Percentiles rank a stretch among this genome's conserved stretches.
phyloP scores from a whole-genome alignment of 768 basidiomycete genomes.

The Mrakia gelida region DNA sequence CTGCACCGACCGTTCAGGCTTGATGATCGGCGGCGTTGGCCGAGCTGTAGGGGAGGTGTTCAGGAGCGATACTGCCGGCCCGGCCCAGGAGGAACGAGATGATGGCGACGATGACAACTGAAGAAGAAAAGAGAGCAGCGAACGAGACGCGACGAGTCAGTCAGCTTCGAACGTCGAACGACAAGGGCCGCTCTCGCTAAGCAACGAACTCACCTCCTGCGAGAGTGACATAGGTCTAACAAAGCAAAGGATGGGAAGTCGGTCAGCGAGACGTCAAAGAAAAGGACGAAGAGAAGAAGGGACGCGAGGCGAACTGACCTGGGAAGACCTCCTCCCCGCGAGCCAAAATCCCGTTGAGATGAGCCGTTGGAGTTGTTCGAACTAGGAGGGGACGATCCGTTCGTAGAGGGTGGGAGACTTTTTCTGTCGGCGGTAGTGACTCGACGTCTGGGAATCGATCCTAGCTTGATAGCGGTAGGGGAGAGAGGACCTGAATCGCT shows the following conservation, averaged over 20 bases:
- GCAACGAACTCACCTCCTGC: slow-evolving; percentile 23
- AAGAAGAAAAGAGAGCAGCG: background rate
- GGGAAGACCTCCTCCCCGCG: slow-evolving; percentile 30
- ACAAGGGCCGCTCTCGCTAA: background rate
- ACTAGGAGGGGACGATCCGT: slow-evolving; percentile 12
- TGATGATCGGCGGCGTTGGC: slow-evolving; percentile 36
- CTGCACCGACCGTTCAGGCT: slow-evolving; percentile 68
- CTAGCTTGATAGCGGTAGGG: slow-evolving; percentile 10
- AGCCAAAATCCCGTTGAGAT: slow-evolving; percentile 25
- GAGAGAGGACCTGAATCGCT: background rate
- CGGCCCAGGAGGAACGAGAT: slow-evolving; percentile 47
- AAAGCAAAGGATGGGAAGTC: too few relatives aligned
- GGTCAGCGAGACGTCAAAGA: too few relatives aligned
- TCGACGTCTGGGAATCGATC: background rate
- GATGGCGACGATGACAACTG: slow-evolving; percentile 48
- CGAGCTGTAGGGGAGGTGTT: slow-evolving; percentile 51
- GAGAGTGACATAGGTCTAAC: slow-evolving; percentile 28
- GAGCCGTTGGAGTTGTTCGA: background rate
- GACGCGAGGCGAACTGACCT: too few relatives aligned
- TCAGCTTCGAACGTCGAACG: too few relatives aligned
- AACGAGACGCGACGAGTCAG: too few relatives aligned
- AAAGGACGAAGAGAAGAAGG: too few relatives aligned
- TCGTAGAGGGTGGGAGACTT: background rate
- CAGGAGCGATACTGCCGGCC: slow-evolving; percentile 58
- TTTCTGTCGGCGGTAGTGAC: background rate